Conservation (phyloP, 495 filamentous ascomycete species). For the Evernia prunastri region DNA sequence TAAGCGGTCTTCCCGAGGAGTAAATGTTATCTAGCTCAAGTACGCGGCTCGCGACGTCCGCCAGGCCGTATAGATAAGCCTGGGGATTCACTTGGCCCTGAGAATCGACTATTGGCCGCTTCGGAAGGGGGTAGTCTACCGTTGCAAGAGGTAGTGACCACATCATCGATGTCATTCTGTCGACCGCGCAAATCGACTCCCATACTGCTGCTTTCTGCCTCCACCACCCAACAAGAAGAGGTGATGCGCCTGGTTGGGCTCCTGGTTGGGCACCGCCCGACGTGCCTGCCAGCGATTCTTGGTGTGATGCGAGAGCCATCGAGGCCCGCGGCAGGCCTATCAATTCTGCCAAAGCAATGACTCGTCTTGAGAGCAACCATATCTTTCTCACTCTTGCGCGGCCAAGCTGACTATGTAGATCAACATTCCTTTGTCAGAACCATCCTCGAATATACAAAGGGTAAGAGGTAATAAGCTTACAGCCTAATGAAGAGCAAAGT, state of each 20-base stretch:
- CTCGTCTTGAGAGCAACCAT: conserved; percentile 28
- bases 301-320: conserved; percentile 12
- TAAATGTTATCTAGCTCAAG: conserved; percentile 30
- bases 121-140: conserved; percentile 17
- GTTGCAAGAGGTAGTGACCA: conserved; percentile 32
- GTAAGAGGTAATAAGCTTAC: conserved; percentile 19
- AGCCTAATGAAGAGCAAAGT: conserved; percentile 27
- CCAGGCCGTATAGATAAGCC: conserved; percentile 26
- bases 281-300: conserved; percentile 12
- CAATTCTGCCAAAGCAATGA: conserved; percentile 30
- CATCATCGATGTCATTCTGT: conserved; percentile 30
- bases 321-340: conserved; percentile 27
- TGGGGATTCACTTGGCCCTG: conserved; percentile 29
- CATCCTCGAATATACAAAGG: neutral
- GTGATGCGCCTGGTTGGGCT: conserved; percentile 16
- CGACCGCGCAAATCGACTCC: conserved; percentile 29
- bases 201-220: conserved; percentile 27
- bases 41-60: conserved; percentile 27
- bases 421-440: neutral
- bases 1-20: conserved; percentile 13
- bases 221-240: conserved; percentile 6
- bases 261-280: conserved; percentile 16
- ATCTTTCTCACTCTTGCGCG: conserved; percentile 30
- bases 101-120: conserved; percentile 13
- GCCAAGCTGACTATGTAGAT: conserved; percentile 24